Evolutionary conservation across 2,329 filamentous ascomycete genomes (phyloP), one percentile per base, ranked within the genome.

Genomic region (Aspergillus phoenicis): DNA sequence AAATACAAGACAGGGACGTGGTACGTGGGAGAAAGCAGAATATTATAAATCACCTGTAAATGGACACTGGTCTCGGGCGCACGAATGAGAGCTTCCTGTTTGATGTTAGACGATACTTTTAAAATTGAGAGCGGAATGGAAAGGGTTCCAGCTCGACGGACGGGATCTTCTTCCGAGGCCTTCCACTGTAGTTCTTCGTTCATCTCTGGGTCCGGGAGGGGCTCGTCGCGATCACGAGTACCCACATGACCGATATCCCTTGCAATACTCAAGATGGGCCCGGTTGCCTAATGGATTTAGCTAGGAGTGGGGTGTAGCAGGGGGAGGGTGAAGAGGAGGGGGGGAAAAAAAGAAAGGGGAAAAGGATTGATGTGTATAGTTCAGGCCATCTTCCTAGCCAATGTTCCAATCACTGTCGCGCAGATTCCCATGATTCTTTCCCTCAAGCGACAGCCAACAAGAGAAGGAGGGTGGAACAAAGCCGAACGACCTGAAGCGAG

Each of bases 1-100:
- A 94, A 92, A 85, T 90, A 93, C 59, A 93, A 81, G 61, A 90
- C 90, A 8, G 91, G 91, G 49, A 89, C 85, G 63, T 84, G 84
- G 77, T 93, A 94, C 59, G 88, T 90, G 58, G 88, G 86, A 68
- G 92, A 91, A 62, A 90, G 82, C 70, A 91, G 84, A 68, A 93
- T 86, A 74, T 92, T 88, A 78, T 93, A 93, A 62, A 84, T 83
- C 66, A 91, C 85, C 57, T 74, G 68, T 82, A 79, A 58, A 79
- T 78, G 64, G 74, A 73, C 62, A 76, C 77, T 60, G 56, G 61
- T 54, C 52, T 67, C 55, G 53, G 66, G 22, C 38, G 59, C 62
- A 55, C 74, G 77, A 62, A 80, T 68, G 62, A 81, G 75, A 58
- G 78, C 76, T 70, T 81, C 79, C 71, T 80, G 64, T 70, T 60